Conservation (phyloP, 2,329 filamentous ascomycete species). For the Xylariaceae sp. region DNA sequence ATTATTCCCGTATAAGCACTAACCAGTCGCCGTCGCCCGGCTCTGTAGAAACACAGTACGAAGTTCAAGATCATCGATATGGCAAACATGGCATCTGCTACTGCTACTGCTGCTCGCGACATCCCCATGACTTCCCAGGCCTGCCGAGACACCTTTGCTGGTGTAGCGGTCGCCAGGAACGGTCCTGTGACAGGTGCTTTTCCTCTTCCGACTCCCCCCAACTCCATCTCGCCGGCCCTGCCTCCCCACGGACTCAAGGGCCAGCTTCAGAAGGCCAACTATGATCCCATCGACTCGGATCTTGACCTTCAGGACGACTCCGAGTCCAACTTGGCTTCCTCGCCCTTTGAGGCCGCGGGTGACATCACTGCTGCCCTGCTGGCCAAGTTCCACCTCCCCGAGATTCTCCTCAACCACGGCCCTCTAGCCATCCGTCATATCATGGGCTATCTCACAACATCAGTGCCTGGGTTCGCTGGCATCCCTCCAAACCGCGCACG, state of each 20-base stretch:
- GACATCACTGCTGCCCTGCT: conserved; percentile 81
- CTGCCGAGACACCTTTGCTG: conserved; percentile 66
- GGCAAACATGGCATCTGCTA: conserved; percentile 61
- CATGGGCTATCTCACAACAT: conserved; percentile 89
- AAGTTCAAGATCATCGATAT: conserved; percentile 48
- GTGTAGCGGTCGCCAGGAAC: conserved; percentile 59
- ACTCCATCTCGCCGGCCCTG: conserved; percentile 86
- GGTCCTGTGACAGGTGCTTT: conserved; percentile 58
- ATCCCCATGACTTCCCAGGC: conserved; percentile 53
- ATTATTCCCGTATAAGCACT: conserved; percentile 21
- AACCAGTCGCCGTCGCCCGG: conserved; percentile 27
- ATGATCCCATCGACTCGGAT: conserved; percentile 74
- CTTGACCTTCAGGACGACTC: conserved; percentile 72
- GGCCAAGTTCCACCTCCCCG: conserved; percentile 83
- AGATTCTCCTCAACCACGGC: conserved; percentile 83
- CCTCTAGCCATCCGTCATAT: conserved; percentile 92
- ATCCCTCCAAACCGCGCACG: conserved; percentile 87
- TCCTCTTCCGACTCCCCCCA: conserved; percentile 82
- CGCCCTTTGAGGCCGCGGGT: conserved; percentile 64
- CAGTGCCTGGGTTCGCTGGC: conserved; percentile 84
- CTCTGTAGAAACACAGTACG: conserved; percentile 39
- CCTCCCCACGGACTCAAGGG: conserved; percentile 74
- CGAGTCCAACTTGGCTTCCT: conserved; percentile 44
- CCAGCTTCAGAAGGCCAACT: conserved; percentile 54
- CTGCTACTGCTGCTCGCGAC: conserved; percentile 62